Conservation (phyloP, 768 basidiomycete genomes). For the Mycena haematopus region DNA sequence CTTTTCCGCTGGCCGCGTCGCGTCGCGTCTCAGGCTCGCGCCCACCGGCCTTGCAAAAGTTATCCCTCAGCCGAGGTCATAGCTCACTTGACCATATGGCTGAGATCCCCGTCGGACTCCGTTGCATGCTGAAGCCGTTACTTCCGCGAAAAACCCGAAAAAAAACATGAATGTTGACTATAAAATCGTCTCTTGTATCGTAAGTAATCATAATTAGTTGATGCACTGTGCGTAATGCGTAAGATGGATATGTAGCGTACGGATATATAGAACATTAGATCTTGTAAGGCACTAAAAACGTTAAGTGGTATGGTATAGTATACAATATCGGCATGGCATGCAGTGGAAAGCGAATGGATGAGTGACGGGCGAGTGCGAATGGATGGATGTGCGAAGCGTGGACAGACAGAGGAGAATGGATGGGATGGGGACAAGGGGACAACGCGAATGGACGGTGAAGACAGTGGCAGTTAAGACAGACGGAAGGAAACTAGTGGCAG, state of each 20-base stretch:
- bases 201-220: not conserved
- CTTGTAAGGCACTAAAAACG: constrained; percentile 12
- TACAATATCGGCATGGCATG: constrained; percentile 10
- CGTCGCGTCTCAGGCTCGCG: no score
- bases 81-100: not conserved
- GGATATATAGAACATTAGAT: constrained; percentile 20
- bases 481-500: not conserved
- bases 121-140: no score
- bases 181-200: not conserved
- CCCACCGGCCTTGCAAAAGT: no score
- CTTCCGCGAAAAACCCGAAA: not conserved
- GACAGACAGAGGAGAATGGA: not conserved
- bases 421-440: no score
- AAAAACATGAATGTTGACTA: not conserved
- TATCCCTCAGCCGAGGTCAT: not conserved
- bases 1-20: no score
- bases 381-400: not conserved
- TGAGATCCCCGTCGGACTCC: not conserved
- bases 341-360: constrained; percentile 34
- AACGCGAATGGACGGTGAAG: no score
- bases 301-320: constrained; percentile 10
- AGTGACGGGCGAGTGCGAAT: constrained; percentile 19
- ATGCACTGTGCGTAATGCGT: not conserved
- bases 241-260: not conserved
- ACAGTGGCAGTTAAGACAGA: not conserved